A percentile compares a stretch with the other conserved stretches of the same genome.
phyloP scores from a whole-genome alignment of 176 grass and related monocot species.

The Lolium perenne region DNA sequence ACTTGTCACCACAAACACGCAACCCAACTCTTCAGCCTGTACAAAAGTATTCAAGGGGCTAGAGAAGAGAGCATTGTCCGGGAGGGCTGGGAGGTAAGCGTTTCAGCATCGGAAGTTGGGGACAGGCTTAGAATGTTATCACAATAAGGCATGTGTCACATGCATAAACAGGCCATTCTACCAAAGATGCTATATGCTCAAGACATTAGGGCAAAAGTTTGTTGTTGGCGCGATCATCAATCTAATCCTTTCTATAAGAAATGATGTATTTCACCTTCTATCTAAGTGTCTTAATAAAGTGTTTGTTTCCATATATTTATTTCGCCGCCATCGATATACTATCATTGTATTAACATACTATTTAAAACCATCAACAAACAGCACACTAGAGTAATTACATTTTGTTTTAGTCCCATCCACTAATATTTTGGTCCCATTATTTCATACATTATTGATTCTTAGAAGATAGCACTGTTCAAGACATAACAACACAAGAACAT shows the following conservation, averaged over 20 bases:
- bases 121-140: not conserved
- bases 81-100: not conserved
- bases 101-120: not conserved
- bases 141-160: too few relatives aligned
- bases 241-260: not conserved
- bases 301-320: not conserved
- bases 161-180: not conserved
- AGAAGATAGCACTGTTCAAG: not conserved
- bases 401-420: not conserved
- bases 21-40: slow-evolving; percentile 15
- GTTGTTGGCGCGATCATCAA: too few relatives aligned
- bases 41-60: slow-evolving; percentile 31
- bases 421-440: not conserved
- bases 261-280: not conserved
- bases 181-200: not conserved
- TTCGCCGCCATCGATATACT: not conserved
- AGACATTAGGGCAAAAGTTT: too few relatives aligned
- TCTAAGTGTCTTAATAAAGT: not conserved
- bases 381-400: not conserved
- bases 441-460: not conserved
- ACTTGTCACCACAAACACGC: slow-evolving; percentile 21
- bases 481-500: not conserved
- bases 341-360: not conserved
- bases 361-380: not conserved
- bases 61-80: too few relatives aligned